Conservation (phyloP, 179 eudicot genomes). For the Silene noctiflora region DNA sequence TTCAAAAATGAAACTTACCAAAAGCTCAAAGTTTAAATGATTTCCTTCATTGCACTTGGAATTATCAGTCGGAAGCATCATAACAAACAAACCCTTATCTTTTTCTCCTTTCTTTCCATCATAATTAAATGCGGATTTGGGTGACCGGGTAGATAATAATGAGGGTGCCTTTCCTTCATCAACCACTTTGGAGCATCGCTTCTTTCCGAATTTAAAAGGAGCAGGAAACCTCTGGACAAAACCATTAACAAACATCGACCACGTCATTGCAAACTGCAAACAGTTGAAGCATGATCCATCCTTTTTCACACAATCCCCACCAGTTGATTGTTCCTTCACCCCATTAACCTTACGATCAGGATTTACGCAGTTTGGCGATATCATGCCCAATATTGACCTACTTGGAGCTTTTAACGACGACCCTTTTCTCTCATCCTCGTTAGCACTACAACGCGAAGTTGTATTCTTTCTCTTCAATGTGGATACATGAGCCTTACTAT, state of each 20-base stretch:
- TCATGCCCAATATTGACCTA: slow-evolving; percentile 53
- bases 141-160: slow-evolving; percentile 4
- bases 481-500: slow-evolving; percentile 27
- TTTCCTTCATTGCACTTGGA: slow-evolving; percentile 39
- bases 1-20: slow-evolving; percentile 51
- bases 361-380: slow-evolving; percentile 39
- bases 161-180: slow-evolving; percentile 34
- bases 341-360: slow-evolving; percentile 30
- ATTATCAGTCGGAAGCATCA: slow-evolving; percentile 35
- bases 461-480: slow-evolving; percentile 38
- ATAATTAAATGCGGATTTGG: slow-evolving; percentile 28
- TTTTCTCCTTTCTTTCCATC: slow-evolving; percentile 37
- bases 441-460: slow-evolving; percentile 20
- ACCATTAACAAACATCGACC: slow-evolving; percentile 65
- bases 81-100: slow-evolving; percentile 27
- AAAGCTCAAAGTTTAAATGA: slow-evolving; percentile 49
- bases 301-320: slow-evolving; percentile 39
- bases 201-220: slow-evolving; percentile 60
- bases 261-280: slow-evolving; percentile 66
- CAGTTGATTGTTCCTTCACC: slow-evolving; percentile 35
- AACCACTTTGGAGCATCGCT: slow-evolving; percentile 39
- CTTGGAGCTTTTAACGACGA: slow-evolving; percentile 43
- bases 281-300: slow-evolving; percentile 62
- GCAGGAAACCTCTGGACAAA: slow-evolving; percentile 62
- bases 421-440: slow-evolving; percentile 57